Evolutionary conservation across 2,329 filamentous ascomycete species (phyloP).

Genomic region (Hypoxylon sp.): DNA sequence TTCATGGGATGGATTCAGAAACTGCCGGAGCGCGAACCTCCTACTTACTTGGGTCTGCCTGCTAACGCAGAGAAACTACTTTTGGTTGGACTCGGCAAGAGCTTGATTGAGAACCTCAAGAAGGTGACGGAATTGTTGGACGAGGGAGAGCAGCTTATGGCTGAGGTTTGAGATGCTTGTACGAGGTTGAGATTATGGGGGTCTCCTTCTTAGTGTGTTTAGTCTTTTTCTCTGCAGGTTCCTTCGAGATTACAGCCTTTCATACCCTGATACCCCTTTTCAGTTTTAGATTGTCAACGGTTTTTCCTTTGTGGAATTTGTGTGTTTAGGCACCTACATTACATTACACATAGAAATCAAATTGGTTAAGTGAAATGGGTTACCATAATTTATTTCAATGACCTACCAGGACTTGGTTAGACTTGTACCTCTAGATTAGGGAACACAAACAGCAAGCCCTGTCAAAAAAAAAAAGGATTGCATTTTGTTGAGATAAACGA

Average conservation of each 20-base stretch:
- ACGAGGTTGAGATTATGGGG: conserved; percentile 6
- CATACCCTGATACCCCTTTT: conserved; percentile 41
- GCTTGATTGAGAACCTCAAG: conserved; percentile 86
- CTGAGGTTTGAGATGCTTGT: conserved; percentile 64
- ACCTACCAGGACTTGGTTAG: neutral
- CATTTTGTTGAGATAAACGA: conserved; percentile 8
- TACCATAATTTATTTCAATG: neutral
- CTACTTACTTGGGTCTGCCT: conserved; percentile 92
- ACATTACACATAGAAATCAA: conserved; percentile 13
- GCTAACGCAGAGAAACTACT: conserved; percentile 97
- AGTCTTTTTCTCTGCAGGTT: conserved; percentile 31
- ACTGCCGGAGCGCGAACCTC: conserved; percentile 94
- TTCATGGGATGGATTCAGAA: conserved; percentile 93
- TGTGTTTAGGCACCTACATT: conserved; percentile 9
- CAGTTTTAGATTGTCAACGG: conserved; percentile 29
- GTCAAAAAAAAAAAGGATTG: neutral
- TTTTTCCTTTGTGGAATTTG: conserved; percentile 25
- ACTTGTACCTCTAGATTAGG: neutral
- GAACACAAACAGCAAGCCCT: neutral
- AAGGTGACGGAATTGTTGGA: conserved; percentile 90
- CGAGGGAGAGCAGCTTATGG: conserved; percentile 92
- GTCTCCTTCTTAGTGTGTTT: conserved; percentile 34
- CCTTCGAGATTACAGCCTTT: conserved; percentile 34
- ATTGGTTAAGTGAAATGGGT: conserved; percentile 8
- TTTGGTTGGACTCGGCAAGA: conserved; percentile 87